A percentile compares a stretch with the other conserved stretches of the same genome.
Evolutionary conservation across 805 yeast species (phyloP).

Genomic region (Zygotorulaspora florentina): DNA sequence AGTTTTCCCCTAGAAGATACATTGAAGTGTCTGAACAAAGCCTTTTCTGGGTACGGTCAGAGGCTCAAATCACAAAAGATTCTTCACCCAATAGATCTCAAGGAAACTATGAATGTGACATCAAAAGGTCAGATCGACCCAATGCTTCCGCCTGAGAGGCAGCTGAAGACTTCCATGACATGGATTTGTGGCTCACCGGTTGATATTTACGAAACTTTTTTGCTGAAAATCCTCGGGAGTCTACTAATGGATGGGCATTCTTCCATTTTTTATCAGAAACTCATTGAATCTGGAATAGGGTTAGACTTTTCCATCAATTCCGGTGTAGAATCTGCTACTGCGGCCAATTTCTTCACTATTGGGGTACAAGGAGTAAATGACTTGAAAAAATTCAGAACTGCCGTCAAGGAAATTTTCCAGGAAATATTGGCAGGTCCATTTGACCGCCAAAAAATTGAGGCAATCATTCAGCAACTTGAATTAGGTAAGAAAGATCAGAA

Average conservation of each 20-base stretch:
- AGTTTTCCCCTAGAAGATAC: slow-evolving; percentile 61
- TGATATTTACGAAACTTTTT: slow-evolving; percentile 64
- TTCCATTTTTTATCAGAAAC: slow-evolving; percentile 79
- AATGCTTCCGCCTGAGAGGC: slow-evolving; percentile 59
- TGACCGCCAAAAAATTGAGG: slow-evolving; percentile 63
- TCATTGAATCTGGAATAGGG: slow-evolving; percentile 81
- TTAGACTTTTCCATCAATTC: slow-evolving; percentile 83
- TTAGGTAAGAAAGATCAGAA: slow-evolving; percentile 78
- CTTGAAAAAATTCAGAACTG: slow-evolving; percentile 43
- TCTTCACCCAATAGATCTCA: slow-evolving; percentile 44
- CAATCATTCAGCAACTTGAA: slow-evolving; percentile 84
- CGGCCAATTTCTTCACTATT: slow-evolving; percentile 69
- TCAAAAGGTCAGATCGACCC: slow-evolving; percentile 81
- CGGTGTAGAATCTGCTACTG: slow-evolving; percentile 80
- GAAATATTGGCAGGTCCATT: slow-evolving; percentile 45
- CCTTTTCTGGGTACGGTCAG: slow-evolving; percentile 51
- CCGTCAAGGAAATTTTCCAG: slow-evolving; percentile 45
- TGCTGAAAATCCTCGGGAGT: slow-evolving; percentile 64
- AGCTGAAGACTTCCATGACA: slow-evolving; percentile 75
- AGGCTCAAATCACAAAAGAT: slow-evolving; percentile 31
- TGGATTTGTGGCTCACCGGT: slow-evolving; percentile 81
- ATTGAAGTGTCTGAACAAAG: slow-evolving; percentile 50
- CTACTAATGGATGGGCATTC: slow-evolving; percentile 87
- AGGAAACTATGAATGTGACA: slow-evolving; percentile 33
- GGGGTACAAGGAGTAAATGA: slow-evolving; percentile 77